Base-by-base conservation (phyloP, 345 rosid genomes). In the Moricandia moricandioides region DNA sequence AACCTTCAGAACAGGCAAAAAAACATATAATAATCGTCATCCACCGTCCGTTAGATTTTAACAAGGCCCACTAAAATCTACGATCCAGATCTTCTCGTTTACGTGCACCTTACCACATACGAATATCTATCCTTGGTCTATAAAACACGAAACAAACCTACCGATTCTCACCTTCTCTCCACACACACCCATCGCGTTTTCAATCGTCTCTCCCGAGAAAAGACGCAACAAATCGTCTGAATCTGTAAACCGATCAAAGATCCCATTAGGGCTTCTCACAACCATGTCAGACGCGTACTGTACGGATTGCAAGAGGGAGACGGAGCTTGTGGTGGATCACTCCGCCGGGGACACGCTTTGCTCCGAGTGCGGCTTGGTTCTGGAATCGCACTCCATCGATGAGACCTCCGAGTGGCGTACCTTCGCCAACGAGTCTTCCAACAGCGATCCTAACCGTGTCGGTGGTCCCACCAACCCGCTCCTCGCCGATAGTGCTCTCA, bases 331-430 rank as follows among this genome's bases (percentile, higher is more conserved):
- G 58, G 85, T 73, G 83, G 99, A 96, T 62, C 99, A 96, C 82
- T 87, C 99, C 31, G 99, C 99, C 11, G 99, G 99, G 14, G 99
- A 96, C 78, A 91, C 94, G 7, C 91, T 96, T 24, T 95, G 99
- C 77, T 95, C 99, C 1, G 99, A 95, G 88, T 95, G 99, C 80
- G 99, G 98, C 5, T 72, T 95, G 70, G 99, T 95, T 62, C 66
- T 95, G 62, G 99, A 95, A 78, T 95, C 99, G 2, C 99, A 95
- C 77, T 92, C 99, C 34, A 95, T 95, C 82, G 99, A 95, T 56
- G 99, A 95, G 87, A 92, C 89, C 5, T 92, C 98, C 9, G 99
- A 95, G 89, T 95, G 99, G 99, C 84, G 99, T 61, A 92, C 86
- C 52, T 95, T 95, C 74, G 99, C 99, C 37, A 95, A 95, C 72